phyloP scores from a whole-genome alignment of 129 eudicot species.

The Artemisia argyi region DNA sequence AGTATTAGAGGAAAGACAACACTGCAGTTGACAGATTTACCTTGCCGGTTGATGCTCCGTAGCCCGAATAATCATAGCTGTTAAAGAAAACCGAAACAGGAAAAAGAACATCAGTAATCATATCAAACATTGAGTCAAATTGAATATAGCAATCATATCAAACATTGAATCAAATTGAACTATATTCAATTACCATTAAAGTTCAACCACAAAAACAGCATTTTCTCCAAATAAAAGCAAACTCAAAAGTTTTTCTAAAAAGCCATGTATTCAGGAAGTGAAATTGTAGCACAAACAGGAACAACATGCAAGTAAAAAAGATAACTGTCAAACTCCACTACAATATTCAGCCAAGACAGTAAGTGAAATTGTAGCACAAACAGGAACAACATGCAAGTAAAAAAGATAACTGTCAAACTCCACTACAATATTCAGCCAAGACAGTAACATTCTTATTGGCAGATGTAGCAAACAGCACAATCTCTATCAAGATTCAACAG shows the following conservation, averaged over 20 bases:
- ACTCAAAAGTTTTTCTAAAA: neutral
- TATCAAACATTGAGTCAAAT: constrained; percentile 4
- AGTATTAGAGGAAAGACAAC: neutral
- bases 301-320: constrained; percentile 23
- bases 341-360: constrained; percentile 6
- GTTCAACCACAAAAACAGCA: neutral
- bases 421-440: constrained; percentile 13
- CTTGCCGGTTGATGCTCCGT: constrained; percentile 94
- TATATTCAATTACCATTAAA: constrained; percentile 12
- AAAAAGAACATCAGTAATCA: neutral
- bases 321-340: constrained; percentile 24
- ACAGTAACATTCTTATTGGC: constrained; percentile 24
- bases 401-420: constrained; percentile 28
- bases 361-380: neutral
- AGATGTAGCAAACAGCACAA: constrained; percentile 20
- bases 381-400: constrained; percentile 15
- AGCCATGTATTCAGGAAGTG: constrained; percentile 6
- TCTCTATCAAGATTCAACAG: constrained; percentile 24
- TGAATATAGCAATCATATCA: neutral
- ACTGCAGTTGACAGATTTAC: constrained; percentile 37
- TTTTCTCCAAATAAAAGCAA: constrained; percentile 19
- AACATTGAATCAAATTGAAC: neutral
- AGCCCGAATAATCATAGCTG: constrained; percentile 94
- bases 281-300: neutral
- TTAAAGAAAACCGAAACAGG: constrained; percentile 24